Percentiles rank a stretch among this genome's conserved stretches.
Conservation (phyloP, 116 monocot genomes). For the Zostera marina region DNA sequence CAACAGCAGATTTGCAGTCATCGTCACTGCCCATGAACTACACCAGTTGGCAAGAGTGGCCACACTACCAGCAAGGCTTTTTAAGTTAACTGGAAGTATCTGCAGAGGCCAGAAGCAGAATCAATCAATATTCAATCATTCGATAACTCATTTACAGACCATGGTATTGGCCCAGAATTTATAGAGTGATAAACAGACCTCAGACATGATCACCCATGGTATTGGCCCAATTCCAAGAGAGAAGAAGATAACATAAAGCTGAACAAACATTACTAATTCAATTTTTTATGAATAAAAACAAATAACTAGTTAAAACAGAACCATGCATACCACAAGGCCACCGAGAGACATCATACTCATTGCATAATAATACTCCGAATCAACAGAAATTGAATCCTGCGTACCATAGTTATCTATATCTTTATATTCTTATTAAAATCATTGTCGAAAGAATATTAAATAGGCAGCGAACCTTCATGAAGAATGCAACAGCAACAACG, state of each 20-base stretch:
- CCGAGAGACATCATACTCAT: slow-evolving; percentile 59
- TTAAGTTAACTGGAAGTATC: slow-evolving; percentile 85
- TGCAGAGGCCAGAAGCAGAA: slow-evolving; percentile 11
- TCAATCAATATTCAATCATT: too few relatives aligned
- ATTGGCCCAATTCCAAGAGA: slow-evolving; percentile 73
- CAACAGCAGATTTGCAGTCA: slow-evolving; percentile 79
- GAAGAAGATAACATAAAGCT: slow-evolving; percentile 61
- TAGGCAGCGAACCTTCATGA: slow-evolving; percentile 41
- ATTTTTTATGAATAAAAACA: slow-evolving; percentile 1
- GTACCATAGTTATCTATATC: neutral
- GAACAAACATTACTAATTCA: slow-evolving; percentile 4
- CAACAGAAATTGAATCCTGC: slow-evolving; percentile 36
- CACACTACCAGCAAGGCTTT: slow-evolving; percentile 81
- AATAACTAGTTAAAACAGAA: neutral
- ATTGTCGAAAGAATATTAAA: too few relatives aligned
- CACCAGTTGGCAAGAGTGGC: slow-evolving; percentile 88
- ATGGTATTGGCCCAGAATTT: too few relatives aligned
- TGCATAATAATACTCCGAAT: slow-evolving; percentile 31
- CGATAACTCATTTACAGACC: too few relatives aligned
- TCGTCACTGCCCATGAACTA: slow-evolving; percentile 52
- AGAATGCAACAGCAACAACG: slow-evolving; percentile 65
- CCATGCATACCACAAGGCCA: slow-evolving; percentile 91
- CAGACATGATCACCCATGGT: slow-evolving; percentile 91
- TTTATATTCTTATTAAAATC: too few relatives aligned
- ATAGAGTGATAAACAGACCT: slow-evolving; percentile 48